phyloP scores from a whole-genome alignment of 805 yeast genomes.

The Kuraishia piskuri region DNA sequence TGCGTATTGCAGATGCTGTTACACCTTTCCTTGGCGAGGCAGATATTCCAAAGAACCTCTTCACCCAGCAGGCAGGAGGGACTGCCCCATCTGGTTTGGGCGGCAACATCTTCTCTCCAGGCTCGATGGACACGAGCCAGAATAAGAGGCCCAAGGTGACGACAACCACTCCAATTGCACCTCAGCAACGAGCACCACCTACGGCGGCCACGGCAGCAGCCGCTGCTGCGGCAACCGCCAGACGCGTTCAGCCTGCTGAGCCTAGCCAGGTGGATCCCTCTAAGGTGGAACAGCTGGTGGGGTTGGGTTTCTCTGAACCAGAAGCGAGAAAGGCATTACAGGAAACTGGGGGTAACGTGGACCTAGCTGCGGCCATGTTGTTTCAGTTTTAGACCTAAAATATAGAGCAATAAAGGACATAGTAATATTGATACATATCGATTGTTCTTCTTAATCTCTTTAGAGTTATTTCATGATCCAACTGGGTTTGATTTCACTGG shows the following conservation, averaged over 20 bases:
- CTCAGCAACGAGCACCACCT: constrained; percentile 1
- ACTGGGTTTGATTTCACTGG: too few species aligned
- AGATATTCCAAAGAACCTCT: constrained; percentile 44
- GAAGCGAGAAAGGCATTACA: constrained; percentile 61
- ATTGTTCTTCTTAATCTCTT: background rate
- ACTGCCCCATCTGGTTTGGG: constrained; percentile 20
- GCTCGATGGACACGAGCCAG: constrained; percentile 3
- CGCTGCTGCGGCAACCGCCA: constrained; percentile 12
- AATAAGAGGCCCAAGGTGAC: background rate
- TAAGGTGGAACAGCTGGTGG: constrained; percentile 36
- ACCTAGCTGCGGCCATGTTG: constrained; percentile 75
- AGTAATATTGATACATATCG: background rate
- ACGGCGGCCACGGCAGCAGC: constrained; percentile 11
- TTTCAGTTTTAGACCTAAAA: constrained; percentile 15
- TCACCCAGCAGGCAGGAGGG: constrained; percentile 3
- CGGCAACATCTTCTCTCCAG: constrained; percentile 22
- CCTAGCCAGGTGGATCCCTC: constrained; percentile 15
- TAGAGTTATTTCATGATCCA: background rate
- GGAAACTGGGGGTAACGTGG: constrained; percentile 69
- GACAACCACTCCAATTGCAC: constrained; percentile 1
- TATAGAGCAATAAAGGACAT: constrained; percentile 1
- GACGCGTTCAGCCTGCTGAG: constrained; percentile 14
- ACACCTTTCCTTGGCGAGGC: constrained; percentile 66
- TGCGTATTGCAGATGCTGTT: constrained; percentile 65
- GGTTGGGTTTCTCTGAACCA: constrained; percentile 61